These are phyloP conservation scores for Exophiala dermatitidis DNA, from an alignment of 2,329 filamentous ascomycete species.

Conservation along the genomic window DNA sequence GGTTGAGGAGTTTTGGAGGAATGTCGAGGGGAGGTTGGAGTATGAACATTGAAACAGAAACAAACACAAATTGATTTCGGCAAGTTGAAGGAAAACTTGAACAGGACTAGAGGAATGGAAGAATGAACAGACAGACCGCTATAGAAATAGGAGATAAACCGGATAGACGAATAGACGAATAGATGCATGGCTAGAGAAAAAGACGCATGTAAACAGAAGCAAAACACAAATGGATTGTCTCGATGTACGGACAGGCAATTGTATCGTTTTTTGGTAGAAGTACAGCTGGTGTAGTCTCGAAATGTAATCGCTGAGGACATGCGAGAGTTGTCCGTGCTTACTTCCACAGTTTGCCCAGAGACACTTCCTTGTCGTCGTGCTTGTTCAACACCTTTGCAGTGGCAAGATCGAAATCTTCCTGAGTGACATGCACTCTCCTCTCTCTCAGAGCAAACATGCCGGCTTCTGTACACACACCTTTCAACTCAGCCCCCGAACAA, in stretches of 20 bases:
- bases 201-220: background rate
- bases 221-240: no score
- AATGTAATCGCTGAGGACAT: conserved; percentile 1
- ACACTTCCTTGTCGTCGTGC: conserved; percentile 96
- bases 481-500: conserved; percentile 92
- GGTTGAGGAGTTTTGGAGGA: conserved; percentile 38
- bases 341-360: conserved; percentile 81
- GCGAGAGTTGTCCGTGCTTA: conserved; percentile 32
- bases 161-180: background rate
- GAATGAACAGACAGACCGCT: background rate
- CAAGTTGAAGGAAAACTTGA: no score
- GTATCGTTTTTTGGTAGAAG: conserved; percentile 10
- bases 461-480: conserved; percentile 97
- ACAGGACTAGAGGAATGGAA: background rate
- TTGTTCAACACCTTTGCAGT: conserved; percentile 99
- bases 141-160: background rate
- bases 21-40: conserved; percentile 34
- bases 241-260: background rate
- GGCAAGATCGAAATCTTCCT: conserved; percentile 97
- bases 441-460: conserved; percentile 97
- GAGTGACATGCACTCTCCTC: conserved; percentile 92
- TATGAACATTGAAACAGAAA: conserved; percentile 33
- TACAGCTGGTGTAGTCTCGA: conserved; percentile 15
- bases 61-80: background rate
- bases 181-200: background rate